These are phyloP conservation scores for Trametes elegans DNA, from an alignment of 768 basidiomycete genomes.

Conservation along the genomic window DNA sequence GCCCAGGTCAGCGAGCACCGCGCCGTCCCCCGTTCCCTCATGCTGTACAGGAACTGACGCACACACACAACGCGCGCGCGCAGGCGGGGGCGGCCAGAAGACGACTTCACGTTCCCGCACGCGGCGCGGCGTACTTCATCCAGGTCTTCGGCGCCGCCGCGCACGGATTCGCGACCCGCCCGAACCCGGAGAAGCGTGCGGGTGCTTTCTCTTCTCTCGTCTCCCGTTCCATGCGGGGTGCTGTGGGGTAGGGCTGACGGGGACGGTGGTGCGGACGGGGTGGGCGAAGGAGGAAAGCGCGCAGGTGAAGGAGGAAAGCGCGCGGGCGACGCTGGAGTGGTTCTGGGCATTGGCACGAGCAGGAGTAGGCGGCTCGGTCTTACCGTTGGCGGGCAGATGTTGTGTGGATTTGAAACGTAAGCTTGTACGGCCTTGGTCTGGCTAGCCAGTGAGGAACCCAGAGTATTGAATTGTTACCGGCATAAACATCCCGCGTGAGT, in stretches of 20 bases:
- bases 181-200: slow-evolving; percentile 26
- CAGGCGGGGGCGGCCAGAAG: slow-evolving; percentile 35
- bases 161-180: slow-evolving; percentile 38
- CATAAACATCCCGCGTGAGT: too few species aligned
- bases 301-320: slow-evolving; percentile 15
- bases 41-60: too few species aligned
- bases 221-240: neutral
- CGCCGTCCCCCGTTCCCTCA: too few species aligned
- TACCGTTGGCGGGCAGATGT: too few species aligned
- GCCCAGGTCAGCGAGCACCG: slow-evolving; percentile 42
- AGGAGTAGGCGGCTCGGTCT: neutral
- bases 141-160: slow-evolving; percentile 51
- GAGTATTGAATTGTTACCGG: too few species aligned
- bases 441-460: too few species aligned
- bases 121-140: slow-evolving; percentile 53
- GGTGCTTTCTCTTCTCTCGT: neutral
- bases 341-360: slow-evolving; percentile 15
- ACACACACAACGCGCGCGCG: neutral
- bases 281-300: slow-evolving; percentile 27
- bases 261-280: neutral
- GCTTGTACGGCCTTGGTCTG: too few species aligned
- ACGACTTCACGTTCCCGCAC: slow-evolving; percentile 50
- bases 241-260: neutral
- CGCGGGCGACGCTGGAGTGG: slow-evolving; percentile 19
- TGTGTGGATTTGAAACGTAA: too few species aligned